Evolutionary conservation across 2,329 filamentous ascomycete species (phyloP), one percentile per base, ranked within the genome.

Genomic region (Cladorrhinum sp.): DNA sequence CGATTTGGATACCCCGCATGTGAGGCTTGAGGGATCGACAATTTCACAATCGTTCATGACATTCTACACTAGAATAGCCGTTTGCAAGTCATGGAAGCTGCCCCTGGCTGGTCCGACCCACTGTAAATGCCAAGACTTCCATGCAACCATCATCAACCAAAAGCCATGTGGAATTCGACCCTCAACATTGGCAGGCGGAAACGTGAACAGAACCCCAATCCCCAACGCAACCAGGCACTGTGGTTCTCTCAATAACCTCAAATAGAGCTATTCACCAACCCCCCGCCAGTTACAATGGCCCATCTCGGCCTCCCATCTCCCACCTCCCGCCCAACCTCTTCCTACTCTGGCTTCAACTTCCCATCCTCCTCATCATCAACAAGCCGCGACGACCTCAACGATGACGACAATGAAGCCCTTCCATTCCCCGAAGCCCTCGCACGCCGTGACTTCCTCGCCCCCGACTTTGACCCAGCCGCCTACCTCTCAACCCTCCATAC

Each of bases 391-490:
- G 56, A 64, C 24, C 59, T 64, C 9, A 63, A 63, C 57, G 63
- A 66, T 30, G 65, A 86, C 69, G 85, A 90, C 69, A 86, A 89
- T 68, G 81, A 85, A 68, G 86, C 87, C 20, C 86, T 98, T 4
- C 95, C 95, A 12, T 98, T 96, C 77, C 95, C 95, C 1, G 83
- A 87, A 42, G 92, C 93, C 2, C 86, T 99, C 16, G 85, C 91
- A 1, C 90, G 95, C 61, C 79, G 82, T 61, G 91, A 95, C 71
- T 99, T 99, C 76, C 84, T 96, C 6, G 78, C 84, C 1, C 82
- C 86, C 2, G 75, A 86, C 66, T 99, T 99, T 75, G 86, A 91
- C 64, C 88, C 96, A 0, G 85, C 90, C 1, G 79, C 79, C 1
- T 99, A 97, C 73, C 88, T 99, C 52, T 92, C 75, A 1, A 68